Evolutionary conservation across 2,329 filamentous ascomycete genomes (phyloP).

Genomic region (Aureobasidium mangrovei): DNA sequence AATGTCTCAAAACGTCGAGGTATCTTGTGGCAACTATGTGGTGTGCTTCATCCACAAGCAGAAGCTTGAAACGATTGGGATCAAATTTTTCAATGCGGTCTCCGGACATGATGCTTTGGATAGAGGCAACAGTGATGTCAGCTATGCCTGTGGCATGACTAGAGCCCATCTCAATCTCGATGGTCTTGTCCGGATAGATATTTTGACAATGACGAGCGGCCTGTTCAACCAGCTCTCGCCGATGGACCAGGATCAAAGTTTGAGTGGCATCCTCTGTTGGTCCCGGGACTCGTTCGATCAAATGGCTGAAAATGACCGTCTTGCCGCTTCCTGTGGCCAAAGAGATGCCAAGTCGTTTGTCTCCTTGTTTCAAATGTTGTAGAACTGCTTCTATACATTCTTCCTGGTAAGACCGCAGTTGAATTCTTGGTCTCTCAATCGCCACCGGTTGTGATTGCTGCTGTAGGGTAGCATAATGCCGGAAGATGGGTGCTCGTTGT

Average conservation of each 20-base stretch:
- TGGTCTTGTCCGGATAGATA: constrained; percentile 68
- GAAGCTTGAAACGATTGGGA: constrained; percentile 69
- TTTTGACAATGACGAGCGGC: constrained; percentile 74
- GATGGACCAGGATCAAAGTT: constrained; percentile 85
- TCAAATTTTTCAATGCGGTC: constrained; percentile 77
- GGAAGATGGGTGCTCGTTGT: not conserved
- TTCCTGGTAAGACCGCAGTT: constrained; percentile 74
- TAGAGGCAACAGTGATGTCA: constrained; percentile 88
- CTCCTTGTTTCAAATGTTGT: constrained; percentile 54
- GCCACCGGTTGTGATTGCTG: not conserved
- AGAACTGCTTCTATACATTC: constrained; percentile 79
- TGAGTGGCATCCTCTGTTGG: constrained; percentile 53
- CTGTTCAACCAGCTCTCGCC: constrained; percentile 89
- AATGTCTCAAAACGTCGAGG: constrained; percentile 65
- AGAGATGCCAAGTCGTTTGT: constrained; percentile 73
- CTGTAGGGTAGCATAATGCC: not conserved
- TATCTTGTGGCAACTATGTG: constrained; percentile 87
- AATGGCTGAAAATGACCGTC: constrained; percentile 91
- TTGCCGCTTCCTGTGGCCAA: constrained; percentile 82
- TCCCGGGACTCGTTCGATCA: constrained; percentile 67
- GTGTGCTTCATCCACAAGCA: constrained; percentile 93
- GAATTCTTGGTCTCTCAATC: constrained; percentile 31
- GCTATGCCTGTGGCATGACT: constrained; percentile 67
- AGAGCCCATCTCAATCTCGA: constrained; percentile 89
- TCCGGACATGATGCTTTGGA: constrained; percentile 72